Evolutionary conservation across 2,329 filamentous ascomycete genomes (phyloP).

Genomic region (Scopulariopsis brevicaulis): DNA sequence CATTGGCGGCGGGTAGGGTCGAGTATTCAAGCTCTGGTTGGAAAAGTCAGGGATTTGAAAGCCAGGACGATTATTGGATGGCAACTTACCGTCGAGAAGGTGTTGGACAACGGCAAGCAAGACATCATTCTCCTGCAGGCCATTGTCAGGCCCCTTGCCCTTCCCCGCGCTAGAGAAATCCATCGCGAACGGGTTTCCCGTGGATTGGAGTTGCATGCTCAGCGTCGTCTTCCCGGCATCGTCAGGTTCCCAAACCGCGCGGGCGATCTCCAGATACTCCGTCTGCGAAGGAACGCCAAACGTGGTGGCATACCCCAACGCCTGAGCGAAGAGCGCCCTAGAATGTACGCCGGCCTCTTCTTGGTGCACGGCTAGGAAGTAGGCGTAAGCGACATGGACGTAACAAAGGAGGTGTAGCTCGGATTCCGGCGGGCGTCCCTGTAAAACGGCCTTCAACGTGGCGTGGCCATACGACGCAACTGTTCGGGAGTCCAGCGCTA

Average conservation of each 20-base stretch:
- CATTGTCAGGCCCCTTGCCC: not conserved
- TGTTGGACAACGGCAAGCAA: conserved; percentile 28
- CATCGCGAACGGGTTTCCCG: not conserved
- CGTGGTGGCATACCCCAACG: conserved; percentile 28
- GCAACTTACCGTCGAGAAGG: conserved; percentile 37
- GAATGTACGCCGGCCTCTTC: conserved; percentile 22
- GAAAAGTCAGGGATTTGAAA: not conserved
- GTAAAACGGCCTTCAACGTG: conserved; percentile 24
- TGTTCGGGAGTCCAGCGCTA: conserved; percentile 21
- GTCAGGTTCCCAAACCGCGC: conserved; percentile 35
- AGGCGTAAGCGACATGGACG: conserved; percentile 37
- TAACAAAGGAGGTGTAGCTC: conserved; percentile 37
- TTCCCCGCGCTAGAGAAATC: not conserved
- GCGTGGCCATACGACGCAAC: conserved; percentile 30
- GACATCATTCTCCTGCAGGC: conserved; percentile 9
- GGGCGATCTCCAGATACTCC: conserved; percentile 30
- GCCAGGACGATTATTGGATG: no score
- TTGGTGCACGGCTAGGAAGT: conserved; percentile 34
- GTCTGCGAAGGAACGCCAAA: conserved; percentile 23
- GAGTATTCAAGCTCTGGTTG: conserved; percentile 33
- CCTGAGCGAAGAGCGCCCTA: conserved; percentile 32
- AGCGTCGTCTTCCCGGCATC: conserved; percentile 10
- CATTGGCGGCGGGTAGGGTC: conserved; percentile 8
- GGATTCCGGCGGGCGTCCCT: conserved; percentile 22
- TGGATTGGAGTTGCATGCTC: not conserved